These are phyloP conservation scores for Fusarium goolgardi DNA, from an alignment of 2,329 filamentous ascomycete genomes.

Conservation along the genomic window DNA sequence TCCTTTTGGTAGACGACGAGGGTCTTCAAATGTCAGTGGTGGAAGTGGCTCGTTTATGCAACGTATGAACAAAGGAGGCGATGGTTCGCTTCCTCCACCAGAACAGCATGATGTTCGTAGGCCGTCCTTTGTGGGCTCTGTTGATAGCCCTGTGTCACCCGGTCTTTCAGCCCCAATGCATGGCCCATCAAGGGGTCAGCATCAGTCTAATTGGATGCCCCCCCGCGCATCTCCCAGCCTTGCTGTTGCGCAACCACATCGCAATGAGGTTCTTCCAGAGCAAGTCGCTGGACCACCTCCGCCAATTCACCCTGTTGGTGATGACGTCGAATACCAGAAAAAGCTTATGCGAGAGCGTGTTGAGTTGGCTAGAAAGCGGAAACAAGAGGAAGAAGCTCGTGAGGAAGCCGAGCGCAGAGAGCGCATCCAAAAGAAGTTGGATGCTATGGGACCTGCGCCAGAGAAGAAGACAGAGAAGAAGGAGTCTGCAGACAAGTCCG, in stretches of 20 bases:
- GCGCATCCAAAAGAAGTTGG: slow-evolving; percentile 77
- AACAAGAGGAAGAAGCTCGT: slow-evolving; percentile 74
- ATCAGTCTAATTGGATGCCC: slow-evolving; percentile 45
- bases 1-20: slow-evolving; percentile 79
- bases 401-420: slow-evolving; percentile 78
- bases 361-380: slow-evolving; percentile 75
- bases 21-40: slow-evolving; percentile 91
- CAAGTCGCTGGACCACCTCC: slow-evolving; percentile 50
- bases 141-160: slow-evolving; percentile 64
- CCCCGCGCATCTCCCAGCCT: slow-evolving; percentile 58
- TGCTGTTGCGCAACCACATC: slow-evolving; percentile 55
- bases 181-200: slow-evolving; percentile 45
- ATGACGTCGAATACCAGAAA: slow-evolving; percentile 73
- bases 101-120: slow-evolving; percentile 60
- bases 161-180: slow-evolving; percentile 45
- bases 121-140: slow-evolving; percentile 62
- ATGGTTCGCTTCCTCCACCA: slow-evolving; percentile 56
- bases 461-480: slow-evolving; percentile 70
- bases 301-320: slow-evolving; percentile 54
- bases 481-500: slow-evolving; percentile 56
- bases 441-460: slow-evolving; percentile 73
- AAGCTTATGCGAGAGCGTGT: slow-evolving; percentile 79
- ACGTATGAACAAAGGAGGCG: slow-evolving; percentile 61
- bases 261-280: slow-evolving; percentile 46
- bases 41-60: slow-evolving; percentile 78